Conservation (phyloP, 129 eudicot genomes). For the Flaveria brownii region DNA sequence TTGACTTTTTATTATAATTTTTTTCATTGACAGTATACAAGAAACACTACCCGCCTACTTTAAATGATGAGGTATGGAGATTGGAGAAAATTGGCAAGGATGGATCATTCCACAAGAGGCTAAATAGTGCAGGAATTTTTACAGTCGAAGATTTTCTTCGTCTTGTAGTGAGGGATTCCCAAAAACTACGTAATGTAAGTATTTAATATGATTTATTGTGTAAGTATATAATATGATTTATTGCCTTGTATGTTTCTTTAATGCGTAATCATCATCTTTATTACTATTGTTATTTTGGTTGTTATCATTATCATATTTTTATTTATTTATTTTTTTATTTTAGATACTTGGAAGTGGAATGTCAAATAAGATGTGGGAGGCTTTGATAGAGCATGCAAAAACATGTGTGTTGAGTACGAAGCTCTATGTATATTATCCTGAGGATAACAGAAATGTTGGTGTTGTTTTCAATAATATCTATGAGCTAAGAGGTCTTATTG, state of each 20-base stretch:
- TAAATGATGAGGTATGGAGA: constrained; percentile 91
- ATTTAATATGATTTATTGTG: constrained; percentile 2
- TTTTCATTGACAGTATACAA: constrained; percentile 60
- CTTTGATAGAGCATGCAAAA: constrained; percentile 81
- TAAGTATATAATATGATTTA: neutral
- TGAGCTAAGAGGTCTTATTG: constrained; percentile 82
- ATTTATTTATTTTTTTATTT: neutral
- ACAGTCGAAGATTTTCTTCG: constrained; percentile 82
- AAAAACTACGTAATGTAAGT: constrained; percentile 68
- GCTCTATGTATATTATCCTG: constrained; percentile 73
- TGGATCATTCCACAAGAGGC: constrained; percentile 91
- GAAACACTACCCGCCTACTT: constrained; percentile 89
- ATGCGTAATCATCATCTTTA: too few species aligned
- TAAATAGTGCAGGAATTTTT: constrained; percentile 60
- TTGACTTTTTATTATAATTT: neutral
- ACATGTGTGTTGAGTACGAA: constrained; percentile 83
- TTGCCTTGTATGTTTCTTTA: too few species aligned
- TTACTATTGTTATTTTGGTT: neutral
- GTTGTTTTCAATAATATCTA: constrained; percentile 81
- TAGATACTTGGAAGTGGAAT: constrained; percentile 96
- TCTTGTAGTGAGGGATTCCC: constrained; percentile 67
- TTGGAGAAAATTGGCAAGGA: constrained; percentile 94
- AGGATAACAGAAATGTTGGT: constrained; percentile 67
- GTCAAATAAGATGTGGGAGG: constrained; percentile 98
- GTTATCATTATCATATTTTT: neutral